These are phyloP conservation scores for Pistacia atlantica DNA, from an alignment of 345 rosid genomes.

Conservation along the genomic window DNA sequence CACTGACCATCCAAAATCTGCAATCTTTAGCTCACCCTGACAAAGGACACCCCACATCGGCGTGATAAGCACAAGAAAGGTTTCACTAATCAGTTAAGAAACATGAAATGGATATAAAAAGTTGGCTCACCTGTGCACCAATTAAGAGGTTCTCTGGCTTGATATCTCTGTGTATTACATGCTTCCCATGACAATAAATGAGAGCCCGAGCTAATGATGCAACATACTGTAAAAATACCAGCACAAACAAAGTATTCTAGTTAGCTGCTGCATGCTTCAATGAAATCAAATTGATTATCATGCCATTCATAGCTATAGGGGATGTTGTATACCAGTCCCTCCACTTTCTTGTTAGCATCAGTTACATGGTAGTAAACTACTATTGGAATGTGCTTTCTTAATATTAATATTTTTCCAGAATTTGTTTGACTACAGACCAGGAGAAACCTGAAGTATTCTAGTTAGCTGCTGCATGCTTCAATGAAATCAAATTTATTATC, in stretches of 20 bases:
- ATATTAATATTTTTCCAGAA: too few species aligned
- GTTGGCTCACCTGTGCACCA: constrained; percentile 72
- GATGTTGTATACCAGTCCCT: neutral
- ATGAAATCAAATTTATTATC: neutral
- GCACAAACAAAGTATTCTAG: neutral
- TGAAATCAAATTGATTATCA: neutral
- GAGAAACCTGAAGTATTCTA: neutral
- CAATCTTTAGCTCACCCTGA: constrained; percentile 99
- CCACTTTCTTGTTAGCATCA: neutral
- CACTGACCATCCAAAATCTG: constrained; percentile 99
- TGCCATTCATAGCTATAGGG: neutral
- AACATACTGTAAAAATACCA: constrained; percentile 64
- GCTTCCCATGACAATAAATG: constrained; percentile 98
- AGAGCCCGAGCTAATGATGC: constrained; percentile 97
- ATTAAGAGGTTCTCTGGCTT: constrained; percentile 92
- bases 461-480: too few species aligned
- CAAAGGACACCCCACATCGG: constrained; percentile 1
- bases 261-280: too few species aligned
- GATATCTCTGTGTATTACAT: constrained; percentile 96
- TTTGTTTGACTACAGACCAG: neutral
- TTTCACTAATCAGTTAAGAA: constrained; percentile 1
- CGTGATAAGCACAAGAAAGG: constrained; percentile 12
- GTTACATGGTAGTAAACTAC: too few species aligned
- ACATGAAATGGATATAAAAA: neutral
- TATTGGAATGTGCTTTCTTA: too few species aligned